Conservation (phyloP, 495 filamentous ascomycete genomes). For the Xylaria telfairii region DNA sequence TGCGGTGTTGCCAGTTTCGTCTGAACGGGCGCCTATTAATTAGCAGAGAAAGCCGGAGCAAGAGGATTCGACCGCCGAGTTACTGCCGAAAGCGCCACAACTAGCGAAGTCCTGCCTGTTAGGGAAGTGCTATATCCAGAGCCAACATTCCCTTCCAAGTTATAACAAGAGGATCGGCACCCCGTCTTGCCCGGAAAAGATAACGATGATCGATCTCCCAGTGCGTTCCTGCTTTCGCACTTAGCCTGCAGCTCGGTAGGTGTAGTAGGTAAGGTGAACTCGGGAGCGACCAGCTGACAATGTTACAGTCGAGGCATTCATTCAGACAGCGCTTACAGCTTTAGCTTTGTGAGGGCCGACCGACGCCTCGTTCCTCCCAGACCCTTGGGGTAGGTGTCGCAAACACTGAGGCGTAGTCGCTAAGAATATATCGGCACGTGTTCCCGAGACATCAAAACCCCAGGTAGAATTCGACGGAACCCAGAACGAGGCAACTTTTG, state of each 20-base stretch:
- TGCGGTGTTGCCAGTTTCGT: constrained; percentile 4
- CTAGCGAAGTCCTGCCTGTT: constrained; percentile 20
- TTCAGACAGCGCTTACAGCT: background rate
- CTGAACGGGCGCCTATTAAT: constrained; percentile 3
- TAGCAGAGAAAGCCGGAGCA: background rate
- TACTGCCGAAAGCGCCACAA: constrained; percentile 18
- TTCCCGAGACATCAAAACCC: background rate
- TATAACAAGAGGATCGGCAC: constrained; percentile 21
- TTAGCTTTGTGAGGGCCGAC: background rate
- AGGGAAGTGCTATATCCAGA: background rate
- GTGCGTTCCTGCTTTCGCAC: background rate
- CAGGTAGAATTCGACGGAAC: background rate
- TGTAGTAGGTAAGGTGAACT: background rate
- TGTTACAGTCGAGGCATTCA: background rate
- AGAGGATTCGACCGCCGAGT: constrained; percentile 20
- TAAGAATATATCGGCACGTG: background rate
- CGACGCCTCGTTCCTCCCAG: background rate
- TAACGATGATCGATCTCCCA: background rate
- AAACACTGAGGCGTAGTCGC: background rate
- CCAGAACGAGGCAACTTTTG: background rate
- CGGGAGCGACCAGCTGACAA: background rate
- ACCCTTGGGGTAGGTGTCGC: background rate
- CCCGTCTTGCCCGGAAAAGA: constrained; percentile 15
- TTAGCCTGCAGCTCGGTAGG: background rate
- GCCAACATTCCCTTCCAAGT: background rate